Evolutionary conservation across 257 asterid genomes (phyloP), one percentile per base, ranked within the genome.

Genomic region (Scutellaria galericulata): DNA sequence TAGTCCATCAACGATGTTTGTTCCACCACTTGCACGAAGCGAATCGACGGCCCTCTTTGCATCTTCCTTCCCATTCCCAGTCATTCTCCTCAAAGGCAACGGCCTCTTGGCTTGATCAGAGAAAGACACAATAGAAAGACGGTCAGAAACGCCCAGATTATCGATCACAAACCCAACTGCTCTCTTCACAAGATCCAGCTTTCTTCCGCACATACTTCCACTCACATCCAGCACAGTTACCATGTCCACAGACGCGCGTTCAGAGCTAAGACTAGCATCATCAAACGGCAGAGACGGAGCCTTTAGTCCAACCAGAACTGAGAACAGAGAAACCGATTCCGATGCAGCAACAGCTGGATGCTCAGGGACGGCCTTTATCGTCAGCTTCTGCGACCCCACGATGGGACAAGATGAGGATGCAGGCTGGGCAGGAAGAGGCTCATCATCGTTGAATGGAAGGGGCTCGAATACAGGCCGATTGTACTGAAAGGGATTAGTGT

Each of bases 161-260:
- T 75, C 75, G 0, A 75, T 67, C 7, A 75, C 77, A 10, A 73
- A 73, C 22, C 27, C 27, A 6, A 64, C 70, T 7, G 85, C 82
- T 0, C 72, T 71, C 64, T 84, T 76, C 8, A 78, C n/a, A 9
- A 78, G 66, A 11, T n/a, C 11, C 51, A 84, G 3, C 58, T 84
- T 84, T 0, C n/a, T 8, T 9, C 85, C 83, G 0, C 0, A 0
- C 84, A 81, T 83, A 75, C 85, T 83, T 7, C 79, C 63, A 7
- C 82, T 80, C 11, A 78, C 79, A 47, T 83, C 87, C 0, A 83
- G 77, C 15, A 83, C 87, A 0, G 75, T 68, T 0, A 81, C 88
- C 2, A 83, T 82, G 75, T 81, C 82, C 10, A 78, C 18, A 11
- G 88, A 66, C 9, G 82, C 85, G 0, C 84, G 83, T 9, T 71